A percentile compares a stretch with the other conserved stretches of the same genome.
Evolutionary conservation across 441 rosid genomes (phyloP).

Genomic region (Erysimum pusillum): DNA sequence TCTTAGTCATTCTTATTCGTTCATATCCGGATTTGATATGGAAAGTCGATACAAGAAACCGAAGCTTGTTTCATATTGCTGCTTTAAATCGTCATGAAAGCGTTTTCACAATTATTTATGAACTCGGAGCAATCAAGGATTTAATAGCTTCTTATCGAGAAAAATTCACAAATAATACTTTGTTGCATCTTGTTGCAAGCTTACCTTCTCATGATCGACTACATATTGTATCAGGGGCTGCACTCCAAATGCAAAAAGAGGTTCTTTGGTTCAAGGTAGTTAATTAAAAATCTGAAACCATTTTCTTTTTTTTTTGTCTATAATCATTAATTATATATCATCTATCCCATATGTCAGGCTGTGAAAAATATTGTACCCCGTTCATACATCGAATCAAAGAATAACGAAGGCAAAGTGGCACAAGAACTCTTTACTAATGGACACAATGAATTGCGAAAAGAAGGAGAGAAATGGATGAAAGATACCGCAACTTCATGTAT

Average conservation of each 20-base stretch:
- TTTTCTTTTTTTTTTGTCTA: too few species aligned
- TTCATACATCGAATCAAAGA: conserved; percentile 44
- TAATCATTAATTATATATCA: too few species aligned
- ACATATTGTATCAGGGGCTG: conserved; percentile 49
- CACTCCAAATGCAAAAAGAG: conserved; percentile 55
- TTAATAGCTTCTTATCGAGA: conserved; percentile 40
- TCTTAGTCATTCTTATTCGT: conserved; percentile 3
- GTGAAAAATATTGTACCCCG: conserved; percentile 49
- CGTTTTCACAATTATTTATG: conserved; percentile 43
- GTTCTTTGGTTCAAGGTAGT: conserved; percentile 56
- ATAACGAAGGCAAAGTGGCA: conserved; percentile 47
- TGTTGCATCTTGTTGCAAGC: conserved; percentile 50
- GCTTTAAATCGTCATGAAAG: conserved; percentile 42
- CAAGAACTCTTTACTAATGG: conserved; percentile 46
- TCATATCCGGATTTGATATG: neutral
- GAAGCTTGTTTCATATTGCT: conserved; percentile 1
- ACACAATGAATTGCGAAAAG: conserved; percentile 45
- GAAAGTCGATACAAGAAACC: neutral
- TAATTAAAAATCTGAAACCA: too few species aligned
- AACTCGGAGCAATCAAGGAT: conserved; percentile 39
- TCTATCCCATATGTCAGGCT: neutral
- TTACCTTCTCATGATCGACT: conserved; percentile 42
- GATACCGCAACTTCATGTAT: conserved; percentile 54
- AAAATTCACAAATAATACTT: conserved; percentile 16
- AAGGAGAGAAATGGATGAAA: conserved; percentile 68